These are phyloP conservation scores for Ustilago trichophora DNA, from an alignment of 1,284 basidiomycete genomes.

Conservation along the genomic window DNA sequence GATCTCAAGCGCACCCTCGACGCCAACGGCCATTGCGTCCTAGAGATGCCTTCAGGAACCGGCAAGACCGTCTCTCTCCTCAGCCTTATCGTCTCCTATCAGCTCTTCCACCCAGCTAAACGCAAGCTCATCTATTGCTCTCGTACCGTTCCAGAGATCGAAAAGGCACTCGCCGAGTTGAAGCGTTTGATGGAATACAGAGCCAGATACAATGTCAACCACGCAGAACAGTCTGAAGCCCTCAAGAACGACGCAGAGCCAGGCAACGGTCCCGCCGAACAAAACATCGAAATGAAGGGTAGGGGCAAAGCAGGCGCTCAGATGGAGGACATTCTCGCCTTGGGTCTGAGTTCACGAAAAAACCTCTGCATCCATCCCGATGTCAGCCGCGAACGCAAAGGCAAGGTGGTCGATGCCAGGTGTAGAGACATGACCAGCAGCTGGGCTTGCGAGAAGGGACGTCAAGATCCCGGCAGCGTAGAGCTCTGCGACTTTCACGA, in stretches of 20 bases:
- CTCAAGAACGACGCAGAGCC: conserved; percentile 70
- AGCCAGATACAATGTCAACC: conserved; percentile 67
- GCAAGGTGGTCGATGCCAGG: conserved; percentile 93
- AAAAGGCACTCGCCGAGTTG: conserved; percentile 95
- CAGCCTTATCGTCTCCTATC: conserved; percentile 96
- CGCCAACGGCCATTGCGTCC: conserved; percentile 89
- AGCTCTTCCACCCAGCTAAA: conserved; percentile 89
- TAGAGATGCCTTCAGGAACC: conserved; percentile 99
- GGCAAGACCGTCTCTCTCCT: conserved; percentile 98
- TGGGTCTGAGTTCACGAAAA: conserved; percentile 93
- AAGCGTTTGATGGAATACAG: conserved; percentile 94
- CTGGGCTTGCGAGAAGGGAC: conserved; percentile 83
- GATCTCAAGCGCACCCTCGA: conserved; percentile 96
- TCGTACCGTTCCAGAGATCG: conserved; percentile 99
- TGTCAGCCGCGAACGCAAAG: conserved; percentile 96
- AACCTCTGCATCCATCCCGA: conserved; percentile 96
- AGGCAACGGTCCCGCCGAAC: conserved; percentile 25
- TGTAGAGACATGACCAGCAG: conserved; percentile 95
- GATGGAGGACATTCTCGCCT: conserved; percentile 77
- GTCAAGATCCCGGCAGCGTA: conserved; percentile 87
- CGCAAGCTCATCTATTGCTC: conserved; percentile 99
- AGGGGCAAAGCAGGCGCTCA: conserved; percentile 41
- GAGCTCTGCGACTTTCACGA: conserved; percentile 96
- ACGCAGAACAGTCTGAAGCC: conserved; percentile 73
- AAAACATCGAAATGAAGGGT: conserved; percentile 37